Conservation (phyloP, 2,329 filamentous ascomycete genomes). For the Pseudogymnoascus sp. region DNA sequence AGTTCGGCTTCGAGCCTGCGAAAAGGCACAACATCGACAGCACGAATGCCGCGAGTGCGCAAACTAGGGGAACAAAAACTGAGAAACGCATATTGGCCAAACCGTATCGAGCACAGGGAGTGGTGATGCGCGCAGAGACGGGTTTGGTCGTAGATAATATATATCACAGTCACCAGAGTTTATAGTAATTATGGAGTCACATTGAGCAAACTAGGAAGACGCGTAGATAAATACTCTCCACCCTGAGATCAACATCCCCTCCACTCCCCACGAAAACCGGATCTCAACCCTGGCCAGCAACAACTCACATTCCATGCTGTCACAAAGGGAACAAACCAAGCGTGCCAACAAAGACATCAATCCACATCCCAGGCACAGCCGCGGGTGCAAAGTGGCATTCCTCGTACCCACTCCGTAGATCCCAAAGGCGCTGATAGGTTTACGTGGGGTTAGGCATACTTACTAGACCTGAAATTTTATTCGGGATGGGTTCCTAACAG, state of each 20-base stretch:
- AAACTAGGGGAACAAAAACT: constrained; percentile 42
- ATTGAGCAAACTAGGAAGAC: background rate
- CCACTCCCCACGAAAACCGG: background rate
- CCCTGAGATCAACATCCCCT: background rate
- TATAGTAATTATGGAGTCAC: background rate
- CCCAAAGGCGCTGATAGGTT: background rate
- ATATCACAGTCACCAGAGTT: background rate
- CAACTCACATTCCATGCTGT: background rate
- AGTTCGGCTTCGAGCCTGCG: constrained; percentile 47
- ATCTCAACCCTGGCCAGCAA: background rate
- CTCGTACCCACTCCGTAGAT: background rate
- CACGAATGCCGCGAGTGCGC: constrained; percentile 47
- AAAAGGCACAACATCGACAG: constrained; percentile 55
- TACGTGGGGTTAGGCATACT: background rate
- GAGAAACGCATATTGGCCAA: constrained; percentile 36
- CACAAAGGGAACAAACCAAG: background rate
- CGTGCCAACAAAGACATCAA: background rate
- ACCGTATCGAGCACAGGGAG: background rate
- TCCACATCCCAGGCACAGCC: background rate
- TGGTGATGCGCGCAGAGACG: background rate
- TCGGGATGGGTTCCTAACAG: background rate
- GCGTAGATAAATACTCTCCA: background rate
- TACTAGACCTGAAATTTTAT: background rate
- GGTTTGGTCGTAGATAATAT: background rate
- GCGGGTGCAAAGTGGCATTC: background rate